These are phyloP conservation scores for Kwoniella sp. DNA, from an alignment of 768 basidiomycete species.

Conservation along the genomic window DNA sequence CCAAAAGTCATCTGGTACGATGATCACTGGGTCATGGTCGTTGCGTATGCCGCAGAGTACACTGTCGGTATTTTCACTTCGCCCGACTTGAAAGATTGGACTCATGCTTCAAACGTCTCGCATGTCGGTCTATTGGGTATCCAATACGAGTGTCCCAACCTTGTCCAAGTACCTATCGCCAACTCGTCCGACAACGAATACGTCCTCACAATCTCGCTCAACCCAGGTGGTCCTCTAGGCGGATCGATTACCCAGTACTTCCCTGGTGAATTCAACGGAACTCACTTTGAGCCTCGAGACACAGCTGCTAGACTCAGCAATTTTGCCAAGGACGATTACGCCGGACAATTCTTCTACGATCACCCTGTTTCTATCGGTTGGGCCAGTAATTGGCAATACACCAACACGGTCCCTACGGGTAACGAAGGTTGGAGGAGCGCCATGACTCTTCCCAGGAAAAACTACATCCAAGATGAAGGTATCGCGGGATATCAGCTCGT, in stretches of 20 bases:
- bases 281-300: conserved; percentile 37
- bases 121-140: conserved; percentile 34
- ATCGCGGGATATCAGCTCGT: conserved; percentile 29
- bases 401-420: conserved; percentile 38
- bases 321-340: conserved; percentile 51
- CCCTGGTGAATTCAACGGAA: conserved; percentile 42
- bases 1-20: conserved; percentile 47
- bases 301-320: conserved; percentile 26
- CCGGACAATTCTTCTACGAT: conserved; percentile 42
- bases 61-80: conserved; percentile 45
- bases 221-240: conserved; percentile 37
- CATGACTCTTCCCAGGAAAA: conserved; percentile 40
- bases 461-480: conserved; percentile 27
- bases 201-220: conserved; percentile 33
- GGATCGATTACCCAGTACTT: conserved; percentile 44
- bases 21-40: conserved; percentile 48
- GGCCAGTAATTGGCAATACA: conserved; percentile 49
- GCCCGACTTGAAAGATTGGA: conserved; percentile 44
- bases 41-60: conserved; percentile 38
- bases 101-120: conserved; percentile 33
- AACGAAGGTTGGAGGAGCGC: conserved; percentile 41
- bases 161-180: conserved; percentile 35
- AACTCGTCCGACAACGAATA: conserved; percentile 15
- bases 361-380: conserved; percentile 37
- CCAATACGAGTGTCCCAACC: conserved; percentile 47